A percentile compares a stretch with the other conserved stretches of the same genome.
Evolutionary conservation across 1,284 basidiomycete genomes (phyloP).

Genomic region (Pterulicium gracile): DNA sequence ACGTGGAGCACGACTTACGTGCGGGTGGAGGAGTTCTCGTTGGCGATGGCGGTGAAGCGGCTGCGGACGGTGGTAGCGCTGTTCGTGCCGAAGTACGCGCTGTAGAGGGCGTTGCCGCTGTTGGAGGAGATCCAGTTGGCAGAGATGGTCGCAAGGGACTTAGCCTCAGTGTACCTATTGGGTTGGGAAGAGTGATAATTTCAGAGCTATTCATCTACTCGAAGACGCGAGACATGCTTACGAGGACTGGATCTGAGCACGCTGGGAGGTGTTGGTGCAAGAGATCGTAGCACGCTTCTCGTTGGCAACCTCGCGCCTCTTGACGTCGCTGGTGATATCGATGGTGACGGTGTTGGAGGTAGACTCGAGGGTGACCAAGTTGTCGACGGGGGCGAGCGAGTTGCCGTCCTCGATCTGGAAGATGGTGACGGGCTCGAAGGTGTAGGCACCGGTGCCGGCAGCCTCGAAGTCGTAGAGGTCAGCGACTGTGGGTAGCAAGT

Average conservation of each 20-base stretch:
- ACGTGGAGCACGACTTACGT: conserved; percentile 8
- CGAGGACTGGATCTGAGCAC: conserved; percentile 9
- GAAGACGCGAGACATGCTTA: not conserved
- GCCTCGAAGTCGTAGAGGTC: conserved; percentile 10
- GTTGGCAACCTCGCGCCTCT: not conserved
- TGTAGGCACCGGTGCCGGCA: conserved; percentile 9
- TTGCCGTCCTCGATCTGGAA: conserved; percentile 8
- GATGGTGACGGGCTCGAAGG: conserved; percentile 8
- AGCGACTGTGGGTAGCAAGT: conserved; percentile 16
- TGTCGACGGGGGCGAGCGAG: not conserved
- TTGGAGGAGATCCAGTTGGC: conserved; percentile 11
- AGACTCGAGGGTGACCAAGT: not conserved
- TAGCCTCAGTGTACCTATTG: conserved; percentile 11
- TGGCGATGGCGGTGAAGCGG: conserved; percentile 11
- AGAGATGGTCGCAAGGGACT: conserved; percentile 10
- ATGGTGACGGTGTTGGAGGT: not conserved
- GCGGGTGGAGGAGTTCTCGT: conserved; percentile 11
- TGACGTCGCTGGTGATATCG: conserved; percentile 1
- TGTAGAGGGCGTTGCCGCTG: conserved; percentile 12
- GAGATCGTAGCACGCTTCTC: conserved; percentile 2
- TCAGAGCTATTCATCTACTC: not conserved
- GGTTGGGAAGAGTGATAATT: not conserved
- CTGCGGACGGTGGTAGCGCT: conserved; percentile 7
- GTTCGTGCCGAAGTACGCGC: conserved; percentile 12
- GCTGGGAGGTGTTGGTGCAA: conserved; percentile 3